A percentile compares a stretch with the other conserved stretches of the same genome.
phyloP scores from a whole-genome alignment of 768 basidiomycete genomes.

The Xerocomellus chrysenteron region DNA sequence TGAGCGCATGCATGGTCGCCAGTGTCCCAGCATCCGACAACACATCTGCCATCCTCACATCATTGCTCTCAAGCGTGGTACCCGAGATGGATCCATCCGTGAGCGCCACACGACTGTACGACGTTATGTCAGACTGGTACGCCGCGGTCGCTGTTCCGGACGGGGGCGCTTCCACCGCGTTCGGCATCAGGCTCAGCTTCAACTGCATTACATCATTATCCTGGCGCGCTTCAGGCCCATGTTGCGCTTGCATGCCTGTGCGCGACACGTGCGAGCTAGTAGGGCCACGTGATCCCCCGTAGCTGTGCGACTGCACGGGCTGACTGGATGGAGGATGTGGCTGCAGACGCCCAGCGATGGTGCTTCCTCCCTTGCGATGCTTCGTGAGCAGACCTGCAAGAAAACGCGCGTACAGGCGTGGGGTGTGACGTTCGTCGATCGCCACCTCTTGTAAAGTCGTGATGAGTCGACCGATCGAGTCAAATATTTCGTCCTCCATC shows the following conservation, averaged over 20 bases:
- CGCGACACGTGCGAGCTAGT: conserved; percentile 27
- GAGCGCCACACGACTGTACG: conserved; percentile 32
- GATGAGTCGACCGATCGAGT: conserved; percentile 69
- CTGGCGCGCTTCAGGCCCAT: conserved; percentile 16
- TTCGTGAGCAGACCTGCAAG: conserved; percentile 67
- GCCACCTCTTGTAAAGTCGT: conserved; percentile 71
- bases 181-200: conserved; percentile 14
- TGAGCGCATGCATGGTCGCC: conserved; percentile 71
- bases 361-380: conserved; percentile 66
- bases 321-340: conserved; percentile 47
- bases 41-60: conserved; percentile 26
- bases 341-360: conserved; percentile 51
- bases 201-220: conserved; percentile 34
- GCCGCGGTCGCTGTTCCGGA: neutral
- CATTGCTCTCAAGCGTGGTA: neutral
- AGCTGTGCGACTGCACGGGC: conserved; percentile 21
- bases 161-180: neutral
- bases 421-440: conserved; percentile 80
- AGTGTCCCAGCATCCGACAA: conserved; percentile 52
- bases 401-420: conserved; percentile 78
- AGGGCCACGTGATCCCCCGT: conserved; percentile 28
- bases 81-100: neutral
- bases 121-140: conserved; percentile 42
- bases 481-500: conserved; percentile 69
- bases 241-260: conserved; percentile 11